Base-by-base conservation (phyloP, 1,139 yeast genomes). In the Suhomyces guaymorum region DNA sequence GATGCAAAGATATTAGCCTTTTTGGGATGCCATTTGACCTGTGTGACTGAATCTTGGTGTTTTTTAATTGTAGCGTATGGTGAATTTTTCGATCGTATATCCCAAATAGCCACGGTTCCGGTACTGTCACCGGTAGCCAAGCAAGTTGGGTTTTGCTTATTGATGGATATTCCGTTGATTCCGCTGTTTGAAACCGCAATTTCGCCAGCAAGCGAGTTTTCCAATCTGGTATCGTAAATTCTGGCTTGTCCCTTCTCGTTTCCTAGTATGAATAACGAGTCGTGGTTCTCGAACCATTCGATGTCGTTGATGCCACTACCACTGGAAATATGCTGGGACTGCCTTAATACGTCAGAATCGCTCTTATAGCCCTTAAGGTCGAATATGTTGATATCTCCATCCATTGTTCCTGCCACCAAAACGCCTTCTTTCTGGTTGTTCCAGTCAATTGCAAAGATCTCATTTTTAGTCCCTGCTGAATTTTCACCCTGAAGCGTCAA, bases 1-100 rank as follows among this genome's bases (percentile, higher is more conserved):
- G 89, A 72, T 0, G 89, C 95, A 12, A 92, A 51, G 1, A 88
- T 60, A 3, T 79, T 67, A 18, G 73, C 73, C 27, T 61, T 58
- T 24, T 63, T 68, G 0, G 92, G 92, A 43, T 87, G 87, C 95
- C 96, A 92, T 50, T 83, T 78, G 9, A 88, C 57, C 17, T 80
- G 70, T 0, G 95, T 82, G 7, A 89, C 71, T 1, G 86, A 66
- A 15, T 73, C 83, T 0, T 64, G 49, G 44, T 85, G 95, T 20
- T 80, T 81, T 5, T 57, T 42, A n/a, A 58, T 44, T 1, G 65
- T 57, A 2, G 61, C 59, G 1, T 51, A 46, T 7, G 38, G 24
- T 3, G 7, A 11, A 13, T 22, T 13, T 12, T 73, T 43, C 15
- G 60, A 55, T 48, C 97, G 69, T 10, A 85, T 49, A 55, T 90